Evolutionary conservation across 495 filamentous ascomycete species (phyloP).

Genomic region (Venustampulla echinocandica): DNA sequence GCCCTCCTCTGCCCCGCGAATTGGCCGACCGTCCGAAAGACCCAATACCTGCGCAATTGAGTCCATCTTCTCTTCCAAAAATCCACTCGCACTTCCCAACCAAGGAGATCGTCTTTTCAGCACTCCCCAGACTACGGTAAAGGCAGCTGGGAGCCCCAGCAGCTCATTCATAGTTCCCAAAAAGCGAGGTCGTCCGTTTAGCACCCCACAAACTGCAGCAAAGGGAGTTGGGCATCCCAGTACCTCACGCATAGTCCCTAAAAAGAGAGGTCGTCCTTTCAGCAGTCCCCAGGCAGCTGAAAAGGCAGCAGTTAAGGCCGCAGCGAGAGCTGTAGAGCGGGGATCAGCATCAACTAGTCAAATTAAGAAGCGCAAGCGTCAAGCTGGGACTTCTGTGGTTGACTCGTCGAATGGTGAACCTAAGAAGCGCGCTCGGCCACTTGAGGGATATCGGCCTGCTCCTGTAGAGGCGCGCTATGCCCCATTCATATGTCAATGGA

Average conservation of each 20-base stretch:
- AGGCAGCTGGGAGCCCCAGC: not conserved
- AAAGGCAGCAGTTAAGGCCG: not conserved
- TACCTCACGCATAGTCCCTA: too few relatives aligned
- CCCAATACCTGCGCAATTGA: too few relatives aligned
- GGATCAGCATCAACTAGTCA: not conserved
- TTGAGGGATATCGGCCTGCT: not conserved
- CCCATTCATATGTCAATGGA: slow-evolving; percentile 50
- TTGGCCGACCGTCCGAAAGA: too few relatives aligned
- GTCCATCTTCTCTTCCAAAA: too few relatives aligned
- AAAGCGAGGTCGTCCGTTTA: slow-evolving; percentile 4
- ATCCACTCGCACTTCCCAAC: too few relatives aligned
- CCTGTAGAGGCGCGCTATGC: slow-evolving; percentile 16
- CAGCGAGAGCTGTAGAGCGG: not conserved
- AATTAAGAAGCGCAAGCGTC: slow-evolving; percentile 9
- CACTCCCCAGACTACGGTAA: slow-evolving; percentile 1
- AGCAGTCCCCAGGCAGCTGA: slow-evolving; percentile 2
- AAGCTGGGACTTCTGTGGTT: not conserved
- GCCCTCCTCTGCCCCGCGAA: too few relatives aligned
- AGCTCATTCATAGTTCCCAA: not conserved
- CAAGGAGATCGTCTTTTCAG: slow-evolving; percentile 1
- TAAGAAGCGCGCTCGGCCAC: not conserved
- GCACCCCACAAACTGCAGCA: not conserved
- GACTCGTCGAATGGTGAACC: not conserved
- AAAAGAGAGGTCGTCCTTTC: slow-evolving; percentile 5
- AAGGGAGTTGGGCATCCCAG: not conserved